Base-by-base conservation (phyloP, 345 rosid genomes). In the Pistacia vera region DNA sequence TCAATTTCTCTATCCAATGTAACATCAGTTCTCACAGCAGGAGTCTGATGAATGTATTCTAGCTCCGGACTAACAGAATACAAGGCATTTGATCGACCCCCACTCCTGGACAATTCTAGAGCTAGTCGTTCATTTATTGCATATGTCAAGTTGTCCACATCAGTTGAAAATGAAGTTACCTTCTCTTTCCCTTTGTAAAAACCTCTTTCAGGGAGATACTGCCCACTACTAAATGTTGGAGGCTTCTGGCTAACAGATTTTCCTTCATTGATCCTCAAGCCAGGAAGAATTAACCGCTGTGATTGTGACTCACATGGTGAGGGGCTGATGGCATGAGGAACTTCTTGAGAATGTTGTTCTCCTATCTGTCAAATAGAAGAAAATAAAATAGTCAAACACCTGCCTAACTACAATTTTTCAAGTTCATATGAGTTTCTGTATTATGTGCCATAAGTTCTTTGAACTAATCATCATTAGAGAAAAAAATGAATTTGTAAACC, bases 171-270 rank as follows among this genome's bases (percentile, higher is more conserved):
- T 38, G 63, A 36, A 64, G 18, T 41, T 36, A 13, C 77, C 70
- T 74, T 64, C 51, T 64, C 70, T 74, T 54, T 74, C 36, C 63
- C 77, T n/a, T 54, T 38, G 62, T 33, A 49, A 46, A 57, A 22
- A 72, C 56, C 28, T 4, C 30, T 60, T 65, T 30, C 2, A 5
- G 58, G 75, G 49, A 62, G 2, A 71, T 72, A 25, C 36, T 25
- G 48, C 16, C 44, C 25, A 5, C 25, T 44, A 51, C 18, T 62
- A 62, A 12, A 11, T 28, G 68, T 62, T 20, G 51, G 60, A 62
- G 20, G 66, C 49, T 51, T 62, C 20, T 63, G 20, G 12, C 60
- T 64, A 74, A 49, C 35, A 8, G 62, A 61, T 62, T 62, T 73
- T 8, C 33, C 48, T 28, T 35, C 54, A 44, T 74, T 65, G 70